Evolutionary conservation across 495 filamentous ascomycete species (phyloP).

Genomic region (Hypoxylon fuscum): DNA sequence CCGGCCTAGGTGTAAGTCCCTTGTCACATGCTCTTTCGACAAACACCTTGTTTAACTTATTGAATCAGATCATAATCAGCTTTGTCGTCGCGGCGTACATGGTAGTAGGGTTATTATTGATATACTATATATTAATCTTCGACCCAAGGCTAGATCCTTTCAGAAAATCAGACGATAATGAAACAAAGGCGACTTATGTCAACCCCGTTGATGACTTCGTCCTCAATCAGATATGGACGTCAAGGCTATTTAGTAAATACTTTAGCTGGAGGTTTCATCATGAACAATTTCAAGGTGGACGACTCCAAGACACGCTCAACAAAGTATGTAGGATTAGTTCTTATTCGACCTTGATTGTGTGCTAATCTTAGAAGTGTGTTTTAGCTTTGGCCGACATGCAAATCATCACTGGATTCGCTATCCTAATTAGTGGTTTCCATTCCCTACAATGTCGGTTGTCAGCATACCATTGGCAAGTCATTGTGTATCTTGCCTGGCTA

Average conservation of each 20-base stretch:
- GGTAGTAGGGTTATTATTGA: background rate
- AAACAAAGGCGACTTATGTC: background rate
- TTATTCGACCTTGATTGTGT: background rate
- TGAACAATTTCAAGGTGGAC: background rate
- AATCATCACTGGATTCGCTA: background rate
- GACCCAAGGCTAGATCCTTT: background rate
- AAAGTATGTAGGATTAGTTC: background rate
- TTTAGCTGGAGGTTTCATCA: background rate
- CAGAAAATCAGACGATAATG: background rate
- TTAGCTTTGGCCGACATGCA: background rate
- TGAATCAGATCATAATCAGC: background rate
- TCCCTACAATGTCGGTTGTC: background rate
- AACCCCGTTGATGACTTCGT: background rate
- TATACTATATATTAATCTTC: background rate
- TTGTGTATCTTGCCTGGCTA: background rate
- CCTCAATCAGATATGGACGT: background rate
- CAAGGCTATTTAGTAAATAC: background rate
- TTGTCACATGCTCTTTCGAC: background rate
- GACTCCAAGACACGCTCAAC: background rate
- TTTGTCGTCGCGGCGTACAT: background rate
- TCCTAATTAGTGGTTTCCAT: background rate
- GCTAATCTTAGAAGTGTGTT: background rate
- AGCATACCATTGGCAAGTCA: background rate
- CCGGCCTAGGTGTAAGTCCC: background rate
- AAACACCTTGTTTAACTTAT: background rate